Percentiles rank a stretch among this genome's conserved stretches.
Evolutionary conservation across 305 asterid species (phyloP).

Genomic region (Fraxinus velutina): DNA sequence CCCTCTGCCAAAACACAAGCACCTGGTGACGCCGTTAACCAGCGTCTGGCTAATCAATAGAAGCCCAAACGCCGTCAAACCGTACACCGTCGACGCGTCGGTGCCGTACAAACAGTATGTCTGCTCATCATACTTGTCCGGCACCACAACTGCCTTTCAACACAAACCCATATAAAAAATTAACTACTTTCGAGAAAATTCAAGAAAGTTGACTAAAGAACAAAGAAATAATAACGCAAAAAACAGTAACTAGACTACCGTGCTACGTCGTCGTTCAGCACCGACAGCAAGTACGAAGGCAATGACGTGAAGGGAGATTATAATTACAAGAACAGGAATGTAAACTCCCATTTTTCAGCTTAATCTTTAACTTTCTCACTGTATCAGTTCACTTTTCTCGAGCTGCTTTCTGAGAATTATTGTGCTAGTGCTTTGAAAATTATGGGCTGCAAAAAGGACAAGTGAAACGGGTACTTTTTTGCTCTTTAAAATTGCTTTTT

Average conservation of each 20-base stretch:
- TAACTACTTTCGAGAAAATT: not conserved
- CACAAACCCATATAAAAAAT: not conserved
- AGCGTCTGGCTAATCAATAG: constrained; percentile 69
- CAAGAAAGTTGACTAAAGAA: not conserved
- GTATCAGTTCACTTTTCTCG: not conserved
- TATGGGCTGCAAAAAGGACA: constrained; percentile 6
- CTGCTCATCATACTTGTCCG: constrained; percentile 85
- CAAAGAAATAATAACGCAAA: not conserved
- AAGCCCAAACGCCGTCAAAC: constrained; percentile 83
- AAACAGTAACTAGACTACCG: constrained; percentile 41
- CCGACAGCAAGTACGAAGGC: constrained; percentile 95
- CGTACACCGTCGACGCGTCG: constrained; percentile 91
- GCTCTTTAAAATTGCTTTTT: not conserved
- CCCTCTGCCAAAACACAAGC: constrained; percentile 82
- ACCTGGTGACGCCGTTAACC: constrained; percentile 77
- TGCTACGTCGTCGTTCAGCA: constrained; percentile 95
- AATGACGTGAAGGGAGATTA: constrained; percentile 65
- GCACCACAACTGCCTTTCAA: constrained; percentile 62
- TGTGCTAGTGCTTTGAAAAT: constrained; percentile 4
- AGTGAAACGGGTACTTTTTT: constrained; percentile 13
- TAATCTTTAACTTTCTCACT: not conserved
- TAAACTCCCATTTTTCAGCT: constrained; percentile 60
- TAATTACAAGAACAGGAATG: constrained; percentile 54
- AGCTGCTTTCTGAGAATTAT: constrained; percentile 8
- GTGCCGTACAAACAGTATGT: constrained; percentile 69